Evolutionary conservation across 1,139 yeast species (phyloP), one percentile per base, ranked within the genome.

Genomic region (Hyphopichia pseudoburtonii): DNA sequence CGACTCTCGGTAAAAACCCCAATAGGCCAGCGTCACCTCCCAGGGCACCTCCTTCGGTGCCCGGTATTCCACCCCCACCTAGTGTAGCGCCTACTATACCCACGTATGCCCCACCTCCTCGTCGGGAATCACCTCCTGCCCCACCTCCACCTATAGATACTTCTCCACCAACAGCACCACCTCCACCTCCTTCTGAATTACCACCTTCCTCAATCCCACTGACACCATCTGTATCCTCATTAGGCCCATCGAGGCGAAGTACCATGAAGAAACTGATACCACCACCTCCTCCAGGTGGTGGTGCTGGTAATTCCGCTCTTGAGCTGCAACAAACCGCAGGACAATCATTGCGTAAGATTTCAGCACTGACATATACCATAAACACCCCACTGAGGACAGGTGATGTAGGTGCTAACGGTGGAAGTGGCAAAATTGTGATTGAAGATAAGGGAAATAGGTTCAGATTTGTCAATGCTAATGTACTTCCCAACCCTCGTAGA

Each of bases 401-500:
- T 9, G 41, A 45, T 14, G 40, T 39, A 3, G 34, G 44, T 17
- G 39, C 44, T 5, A 21, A 56, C 8, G 35, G 48, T 11, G 72
- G 66, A 43, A 21, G 56, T 8, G 35, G 48, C 11, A 72, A 66
- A 43, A 49, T 76, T 2, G 62, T 57, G 5, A 86, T 89, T 41
- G 90, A 87, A 47, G 96, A 88, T 54, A 56, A 54, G 18, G 41
- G 41, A 6, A 64, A 78, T 15, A 68, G 94, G 47, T 92, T 83
- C 67, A 78, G 73, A 50, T 92, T 90, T 66, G 60, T 66, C 11
- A 86, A 86, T 57, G 73, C 78, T 19, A 64, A 66, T 35, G 83
- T 87, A 17, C 69, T 92, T 36, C 97, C 98, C 0, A 79, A 79
- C 50, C 97, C 97, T 12, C 71, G 97, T 49, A 71, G 78, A 40